Percentiles rank a stretch among this genome's conserved stretches.
Evolutionary conservation across 768 basidiomycete genomes (phyloP).

Genomic region (Trametopsis cervina): DNA sequence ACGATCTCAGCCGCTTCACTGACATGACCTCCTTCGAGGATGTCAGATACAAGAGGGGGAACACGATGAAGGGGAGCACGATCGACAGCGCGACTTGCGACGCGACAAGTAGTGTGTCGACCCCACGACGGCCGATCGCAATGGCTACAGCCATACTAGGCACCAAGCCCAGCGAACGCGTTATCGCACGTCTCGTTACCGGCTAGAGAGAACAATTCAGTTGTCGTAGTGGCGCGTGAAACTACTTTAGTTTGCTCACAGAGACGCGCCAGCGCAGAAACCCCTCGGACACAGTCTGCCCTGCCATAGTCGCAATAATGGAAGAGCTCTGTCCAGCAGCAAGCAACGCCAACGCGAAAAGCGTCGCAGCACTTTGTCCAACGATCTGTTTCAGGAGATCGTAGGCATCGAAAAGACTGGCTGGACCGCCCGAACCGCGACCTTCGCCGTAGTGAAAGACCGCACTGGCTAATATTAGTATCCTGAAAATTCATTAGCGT

Average conservation of each 20-base stretch:
- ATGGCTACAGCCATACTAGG: constrained; percentile 79
- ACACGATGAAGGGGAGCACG: constrained; percentile 74
- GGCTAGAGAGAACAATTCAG: constrained; percentile 40
- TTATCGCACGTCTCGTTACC: constrained; percentile 67
- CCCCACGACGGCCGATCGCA: constrained; percentile 62
- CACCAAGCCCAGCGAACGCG: constrained; percentile 73
- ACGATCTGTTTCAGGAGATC: constrained; percentile 59
- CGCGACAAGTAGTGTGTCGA: constrained; percentile 70
- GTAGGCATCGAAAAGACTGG: constrained; percentile 82
- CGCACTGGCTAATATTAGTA: constrained; percentile 74
- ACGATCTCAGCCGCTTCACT: constrained; percentile 30
- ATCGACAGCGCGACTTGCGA: constrained; percentile 82
- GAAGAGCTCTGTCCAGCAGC: constrained; percentile 86
- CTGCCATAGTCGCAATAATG: constrained; percentile 83
- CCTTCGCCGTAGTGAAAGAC: constrained; percentile 62
- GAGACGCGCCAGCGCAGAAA: constrained; percentile 84
- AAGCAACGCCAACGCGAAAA: constrained; percentile 85
- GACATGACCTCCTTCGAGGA: constrained; percentile 64
- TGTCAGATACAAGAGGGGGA: constrained; percentile 73
- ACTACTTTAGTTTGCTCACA: too few relatives aligned
- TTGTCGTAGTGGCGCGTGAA: constrained; percentile 8
- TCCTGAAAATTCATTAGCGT: constrained; percentile 35
- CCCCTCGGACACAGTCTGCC: constrained; percentile 87
- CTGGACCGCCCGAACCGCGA: constrained; percentile 39
- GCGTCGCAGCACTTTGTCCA: constrained; percentile 71